Evolutionary conservation across 164 flowering plant species (phyloP), one percentile per base, ranked within the genome.

Genomic region (Litsea cubeba): DNA sequence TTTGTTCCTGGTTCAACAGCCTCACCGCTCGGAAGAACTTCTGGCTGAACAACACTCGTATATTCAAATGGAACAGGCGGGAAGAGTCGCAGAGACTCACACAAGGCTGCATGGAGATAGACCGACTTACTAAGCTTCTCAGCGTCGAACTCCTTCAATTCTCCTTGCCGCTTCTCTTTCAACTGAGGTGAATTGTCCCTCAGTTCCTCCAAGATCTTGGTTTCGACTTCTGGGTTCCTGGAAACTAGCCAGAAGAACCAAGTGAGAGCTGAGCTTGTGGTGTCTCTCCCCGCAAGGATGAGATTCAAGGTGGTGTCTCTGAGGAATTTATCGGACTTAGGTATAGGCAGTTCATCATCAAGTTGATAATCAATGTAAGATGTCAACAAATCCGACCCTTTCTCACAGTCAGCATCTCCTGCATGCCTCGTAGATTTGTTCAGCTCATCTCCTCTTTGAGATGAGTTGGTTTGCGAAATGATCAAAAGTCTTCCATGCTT

Each of bases 91-190:
- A 84, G 73, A 6, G 85, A 62, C 54, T 82, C 87, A 51, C 79
- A 81, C 49, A 85, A 18, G 6, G 85, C 84, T 14, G 84, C 85
- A 23, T 85, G 82, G 7, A 85, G 83, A 65, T 85, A 81, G 2
- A 81, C 77, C 60, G 80, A 32, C 30, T 66, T 23, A 23, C 67
- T 75, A 5, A 82, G 51, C 46, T 84, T 83, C 2, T 81, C 74
- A 2, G 65, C 18, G 23, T 62, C 50, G 50, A 78, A 74, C 20
- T 50, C 62, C 14, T 24, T n/a, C 12, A 18, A 4, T 24, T 70
- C 25, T 24, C 24, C 35, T 24, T 26, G 60, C 12, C 20, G 14
- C 72, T 30, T 60, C 23, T 50, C 74, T 32, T 17, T 28, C 10
- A 4, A 58, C 3, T 22, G 12, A 35, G 40, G 1, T 12, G 10